Evolutionary conservation across 495 filamentous ascomycete species (phyloP).

Genomic region (Barbatosphaeria neglecta): DNA sequence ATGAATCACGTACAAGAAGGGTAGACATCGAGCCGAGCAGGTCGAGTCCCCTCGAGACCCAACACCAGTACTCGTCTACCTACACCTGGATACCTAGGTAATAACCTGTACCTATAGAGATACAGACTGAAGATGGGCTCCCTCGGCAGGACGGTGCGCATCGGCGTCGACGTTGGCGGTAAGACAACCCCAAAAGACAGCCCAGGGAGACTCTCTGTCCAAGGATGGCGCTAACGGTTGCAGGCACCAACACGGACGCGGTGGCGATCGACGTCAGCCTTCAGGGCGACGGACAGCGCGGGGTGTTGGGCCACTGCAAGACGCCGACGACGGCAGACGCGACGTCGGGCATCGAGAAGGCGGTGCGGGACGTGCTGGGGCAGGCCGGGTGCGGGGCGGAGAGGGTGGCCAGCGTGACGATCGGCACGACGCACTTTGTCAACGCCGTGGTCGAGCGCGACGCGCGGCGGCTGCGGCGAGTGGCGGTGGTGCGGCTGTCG

Average conservation of each 20-base stretch:
- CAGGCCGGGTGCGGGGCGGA: neutral
- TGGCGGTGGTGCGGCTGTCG: constrained; percentile 37
- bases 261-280: neutral
- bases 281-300: neutral
- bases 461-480: constrained; percentile 28
- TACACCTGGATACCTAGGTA: too few relatives aligned
- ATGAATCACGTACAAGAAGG: too few relatives aligned
- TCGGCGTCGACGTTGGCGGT: neutral
- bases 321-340: neutral
- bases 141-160: neutral
- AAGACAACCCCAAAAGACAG: neutral
- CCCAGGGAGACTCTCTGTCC: neutral
- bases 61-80: too few relatives aligned
- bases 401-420: neutral
- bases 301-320: neutral
- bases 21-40: too few relatives aligned
- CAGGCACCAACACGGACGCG: neutral
- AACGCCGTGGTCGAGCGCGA: constrained; percentile 40
- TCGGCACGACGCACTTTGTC: constrained; percentile 31
- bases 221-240: neutral
- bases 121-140: neutral
- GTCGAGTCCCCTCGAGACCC: too few relatives aligned
- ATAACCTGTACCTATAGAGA: neutral
- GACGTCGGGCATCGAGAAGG: neutral
- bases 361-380: neutral